These are phyloP conservation scores for Rhizopogon vesiculosus DNA, from an alignment of 768 basidiomycete species.

Conservation along the genomic window DNA sequence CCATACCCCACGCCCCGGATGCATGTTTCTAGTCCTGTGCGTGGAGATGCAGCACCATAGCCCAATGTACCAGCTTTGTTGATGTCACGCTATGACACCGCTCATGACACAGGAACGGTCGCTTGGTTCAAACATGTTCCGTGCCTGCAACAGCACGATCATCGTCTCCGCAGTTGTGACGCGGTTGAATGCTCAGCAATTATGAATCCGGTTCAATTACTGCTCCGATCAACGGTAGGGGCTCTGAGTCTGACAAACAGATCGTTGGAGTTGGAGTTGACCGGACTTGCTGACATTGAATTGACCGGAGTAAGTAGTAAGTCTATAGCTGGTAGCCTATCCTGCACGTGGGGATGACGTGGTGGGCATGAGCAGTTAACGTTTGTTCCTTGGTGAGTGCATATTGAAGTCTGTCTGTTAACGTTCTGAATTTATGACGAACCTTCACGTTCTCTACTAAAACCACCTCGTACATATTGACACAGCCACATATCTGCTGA, in stretches of 20 bases:
- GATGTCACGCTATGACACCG: neutral
- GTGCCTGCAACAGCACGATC: neutral
- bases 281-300: neutral
- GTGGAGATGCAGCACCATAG: neutral
- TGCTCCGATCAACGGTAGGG: neutral
- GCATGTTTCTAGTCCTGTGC: neutral
- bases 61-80: neutral
- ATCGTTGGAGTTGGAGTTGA: neutral
- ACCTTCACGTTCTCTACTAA: neutral
- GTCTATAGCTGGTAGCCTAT: too few relatives aligned
- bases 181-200: neutral
- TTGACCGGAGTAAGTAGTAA: neutral
- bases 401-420: neutral
- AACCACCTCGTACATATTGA: neutral
- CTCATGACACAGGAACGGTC: neutral
- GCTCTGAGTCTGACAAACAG: neutral
- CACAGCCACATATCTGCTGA: neutral
- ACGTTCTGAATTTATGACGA: neutral
- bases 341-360: neutral
- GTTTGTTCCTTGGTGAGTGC: neutral
- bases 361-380: neutral
- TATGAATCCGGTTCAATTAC: neutral
- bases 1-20: constrained; percentile 1
- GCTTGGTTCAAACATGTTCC: constrained; percentile 1
- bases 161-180: neutral